Evolutionary conservation across 176 grass and related monocot genomes (phyloP).

Genomic region (Oryza coarctata): DNA sequence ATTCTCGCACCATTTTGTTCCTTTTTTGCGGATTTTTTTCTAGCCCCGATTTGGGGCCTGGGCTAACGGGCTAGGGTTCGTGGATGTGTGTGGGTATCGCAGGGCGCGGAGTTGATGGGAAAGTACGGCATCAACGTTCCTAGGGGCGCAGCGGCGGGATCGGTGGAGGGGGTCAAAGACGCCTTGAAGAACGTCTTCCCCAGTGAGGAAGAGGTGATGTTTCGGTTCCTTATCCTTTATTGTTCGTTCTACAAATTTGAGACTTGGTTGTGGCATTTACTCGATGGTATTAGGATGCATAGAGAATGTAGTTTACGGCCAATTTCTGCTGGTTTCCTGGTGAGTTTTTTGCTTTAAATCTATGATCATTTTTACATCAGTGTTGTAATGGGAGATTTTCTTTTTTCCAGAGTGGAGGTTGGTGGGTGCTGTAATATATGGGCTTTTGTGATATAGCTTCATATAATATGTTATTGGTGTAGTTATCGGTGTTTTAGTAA

Average conservation of each 20-base stretch:
- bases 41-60: neutral
- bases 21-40: neutral
- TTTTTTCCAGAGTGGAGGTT: neutral
- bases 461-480: neutral
- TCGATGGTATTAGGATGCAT: neutral
- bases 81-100: constrained; percentile 5
- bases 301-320: neutral
- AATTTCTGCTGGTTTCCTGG: neutral
- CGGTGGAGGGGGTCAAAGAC: constrained; percentile 70
- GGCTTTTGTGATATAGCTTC: neutral
- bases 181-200: constrained; percentile 67
- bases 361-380: neutral
- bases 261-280: neutral
- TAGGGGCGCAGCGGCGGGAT: constrained; percentile 60
- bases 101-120: constrained; percentile 97
- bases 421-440: neutral
- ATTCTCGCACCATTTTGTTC: neutral
- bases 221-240: neutral
- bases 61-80: constrained; percentile 22
- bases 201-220: constrained; percentile 81
- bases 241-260: neutral
- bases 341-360: too few species aligned
- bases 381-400: neutral
- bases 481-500: neutral
- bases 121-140: constrained; percentile 96